Evolutionary conservation across 352 stramenopile species (phyloP).

Genomic region (Lagenidium sp.): DNA sequence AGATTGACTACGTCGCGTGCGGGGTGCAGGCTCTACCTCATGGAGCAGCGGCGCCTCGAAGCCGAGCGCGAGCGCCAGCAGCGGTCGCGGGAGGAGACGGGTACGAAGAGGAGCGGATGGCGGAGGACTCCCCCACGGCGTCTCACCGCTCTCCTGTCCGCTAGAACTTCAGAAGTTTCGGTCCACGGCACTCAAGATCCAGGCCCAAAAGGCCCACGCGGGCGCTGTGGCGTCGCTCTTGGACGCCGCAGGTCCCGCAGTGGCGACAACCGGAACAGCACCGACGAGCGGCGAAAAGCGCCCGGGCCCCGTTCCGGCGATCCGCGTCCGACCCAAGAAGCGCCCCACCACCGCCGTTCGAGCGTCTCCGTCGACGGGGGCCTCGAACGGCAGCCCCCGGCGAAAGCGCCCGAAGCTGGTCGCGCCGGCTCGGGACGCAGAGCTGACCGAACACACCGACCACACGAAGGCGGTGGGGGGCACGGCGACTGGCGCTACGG

Average conservation of each 20-base stretch:
- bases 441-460: no score
- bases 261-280: not conserved
- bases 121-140: conserved; percentile 5
- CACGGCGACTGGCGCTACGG: no score
- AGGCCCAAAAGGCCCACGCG: conserved; percentile 29
- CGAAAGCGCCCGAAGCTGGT: no score
- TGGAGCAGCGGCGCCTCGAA: conserved; percentile 52
- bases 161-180: conserved; percentile 56
- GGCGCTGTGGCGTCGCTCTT: conserved; percentile 11
- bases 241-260: no score
- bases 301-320: conserved; percentile 9
- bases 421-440: no score
- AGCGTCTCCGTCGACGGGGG: no score
- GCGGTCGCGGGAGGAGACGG: conserved; percentile 19
- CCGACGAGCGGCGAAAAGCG: not conserved
- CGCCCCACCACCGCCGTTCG: conserved; percentile 7
- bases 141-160: no score
- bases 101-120: conserved; percentile 16
- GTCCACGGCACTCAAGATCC: conserved; percentile 45
- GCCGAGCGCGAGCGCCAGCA: conserved; percentile 22
- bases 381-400: no score
- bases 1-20: not conserved
- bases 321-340: conserved; percentile 56
- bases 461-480: no score
- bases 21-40: conserved; percentile 33